Percentiles rank a stretch among this genome's conserved stretches.
phyloP scores from a whole-genome alignment of 176 grass and related monocot genomes.

The Neostapfia colusana region DNA sequence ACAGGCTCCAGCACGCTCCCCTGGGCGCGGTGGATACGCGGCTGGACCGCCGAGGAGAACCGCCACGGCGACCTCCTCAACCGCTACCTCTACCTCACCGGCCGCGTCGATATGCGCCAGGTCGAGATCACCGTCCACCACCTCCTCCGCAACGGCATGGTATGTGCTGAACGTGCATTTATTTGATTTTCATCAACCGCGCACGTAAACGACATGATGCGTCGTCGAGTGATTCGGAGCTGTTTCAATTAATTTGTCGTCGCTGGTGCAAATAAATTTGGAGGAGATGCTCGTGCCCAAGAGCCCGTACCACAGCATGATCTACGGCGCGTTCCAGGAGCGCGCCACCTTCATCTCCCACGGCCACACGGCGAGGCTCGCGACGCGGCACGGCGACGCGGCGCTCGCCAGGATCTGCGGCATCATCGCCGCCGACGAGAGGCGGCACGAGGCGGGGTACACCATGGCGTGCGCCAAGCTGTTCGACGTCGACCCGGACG shows the following conservation, averaged over 20 bases:
- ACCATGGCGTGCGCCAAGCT: slow-evolving; percentile 19
- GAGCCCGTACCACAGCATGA: slow-evolving; percentile 34
- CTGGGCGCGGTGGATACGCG: slow-evolving; percentile 29
- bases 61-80: slow-evolving; percentile 46
- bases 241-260: no score
- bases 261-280: no score
- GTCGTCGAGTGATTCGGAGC: no score
- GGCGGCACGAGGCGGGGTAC: slow-evolving; percentile 43
- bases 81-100: slow-evolving; percentile 46
- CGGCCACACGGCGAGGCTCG: slow-evolving; percentile 43
- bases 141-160: slow-evolving; percentile 42
- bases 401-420: slow-evolving; percentile 38
- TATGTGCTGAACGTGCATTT: background rate
- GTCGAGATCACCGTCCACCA: slow-evolving; percentile 42
- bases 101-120: slow-evolving; percentile 34
- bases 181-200: no score
- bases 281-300: slow-evolving; percentile 20
- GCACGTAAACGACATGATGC: no score
- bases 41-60: slow-evolving; percentile 62
- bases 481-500: slow-evolving; percentile 43
- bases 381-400: slow-evolving; percentile 1
- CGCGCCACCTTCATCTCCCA: slow-evolving; percentile 50
- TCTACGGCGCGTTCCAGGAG: slow-evolving; percentile 51
- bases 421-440: slow-evolving; percentile 40
- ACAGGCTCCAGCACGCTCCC: slow-evolving; percentile 25